These are phyloP conservation scores for Dimocarpus longan DNA, from an alignment of 345 rosid genomes.

Conservation along the genomic window DNA sequence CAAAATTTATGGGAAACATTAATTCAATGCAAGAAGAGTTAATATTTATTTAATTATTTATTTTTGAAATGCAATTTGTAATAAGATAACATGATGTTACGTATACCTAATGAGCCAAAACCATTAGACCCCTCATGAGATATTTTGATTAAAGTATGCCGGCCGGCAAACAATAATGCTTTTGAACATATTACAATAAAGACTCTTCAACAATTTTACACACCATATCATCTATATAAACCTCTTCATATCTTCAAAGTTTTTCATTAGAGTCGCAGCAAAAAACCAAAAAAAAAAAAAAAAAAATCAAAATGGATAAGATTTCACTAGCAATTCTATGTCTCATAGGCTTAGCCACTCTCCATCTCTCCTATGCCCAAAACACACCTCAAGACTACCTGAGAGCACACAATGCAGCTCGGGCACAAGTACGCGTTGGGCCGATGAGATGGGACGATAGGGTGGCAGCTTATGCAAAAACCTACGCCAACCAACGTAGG, in stretches of 20 bases:
- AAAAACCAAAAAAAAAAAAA: neutral
- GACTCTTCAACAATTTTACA: neutral
- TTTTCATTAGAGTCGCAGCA: neutral
- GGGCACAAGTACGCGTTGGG: slow-evolving; percentile 39
- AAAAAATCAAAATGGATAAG: neutral
- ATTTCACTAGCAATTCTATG: slow-evolving; percentile 8
- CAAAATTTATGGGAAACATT: too few species aligned
- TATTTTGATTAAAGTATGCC: too few species aligned
- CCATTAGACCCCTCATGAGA: too few species aligned
- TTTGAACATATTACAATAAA: too few species aligned
- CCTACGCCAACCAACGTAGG: slow-evolving; percentile 37
- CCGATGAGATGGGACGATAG: slow-evolving; percentile 48
- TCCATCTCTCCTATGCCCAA: slow-evolving; percentile 21
- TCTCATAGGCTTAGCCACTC: neutral
- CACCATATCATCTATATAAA: neutral
- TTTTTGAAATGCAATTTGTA: too few species aligned
- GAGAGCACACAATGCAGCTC: slow-evolving; percentile 52
- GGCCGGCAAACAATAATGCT: too few species aligned
- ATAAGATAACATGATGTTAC: too few species aligned
- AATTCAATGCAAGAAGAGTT: too few species aligned
- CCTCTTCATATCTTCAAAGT: neutral
- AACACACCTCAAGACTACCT: slow-evolving; percentile 43
- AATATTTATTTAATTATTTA: too few species aligned
- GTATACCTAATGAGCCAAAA: too few species aligned
- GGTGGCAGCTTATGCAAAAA: slow-evolving; percentile 47